Evolutionary conservation across 2,329 filamentous ascomycete species (phyloP), one percentile per base, ranked within the genome.

Genomic region (Clonostachys sp.): DNA sequence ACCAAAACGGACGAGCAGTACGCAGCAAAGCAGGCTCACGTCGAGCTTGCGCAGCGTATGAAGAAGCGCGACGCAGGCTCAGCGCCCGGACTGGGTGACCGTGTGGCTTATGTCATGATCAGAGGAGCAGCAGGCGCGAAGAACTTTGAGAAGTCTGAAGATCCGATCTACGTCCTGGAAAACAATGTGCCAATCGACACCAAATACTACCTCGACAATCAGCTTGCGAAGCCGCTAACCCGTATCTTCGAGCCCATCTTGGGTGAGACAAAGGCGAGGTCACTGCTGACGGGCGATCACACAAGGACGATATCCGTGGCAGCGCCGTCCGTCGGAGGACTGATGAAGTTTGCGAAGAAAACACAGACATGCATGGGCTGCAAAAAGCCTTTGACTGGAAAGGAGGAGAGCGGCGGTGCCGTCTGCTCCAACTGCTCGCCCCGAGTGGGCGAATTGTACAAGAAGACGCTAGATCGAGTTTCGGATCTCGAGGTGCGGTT

Each of bases 281-380:
- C 87, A 39, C 77, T 99, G 17, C 80, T 99, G 33, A 91, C 87
- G 5, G 94, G 94, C 50, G 94, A 91, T 56, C 94, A 99, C 68
- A 99, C 94, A 9, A 87, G 94, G n/a, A 83, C 88, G 43, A 95
- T 99, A 54, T 88, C 90, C 1, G 90, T 97, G 20, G 91, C 92
- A 4, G 94, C 90, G 17, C 92, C 95, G 1, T 88, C 87, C 0
- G 81, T 96, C 51, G 94, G 94, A 48, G 94, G 94, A 0, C 74
- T 99, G 53, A 99, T 99, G 94, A 96, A 95, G 70, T 99, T 97
- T 63, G 81, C 94, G 34, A 96, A 96, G 73, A 96, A 95, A 74
- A 99, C 94, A 4, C 85, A 91, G 70, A 97, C 94, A 0, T 99
- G 94, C 66, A 95, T 99, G 87, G 94, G 91, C 5, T 99, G 94